Base-by-base conservation (phyloP, 129 eudicot species). In the Apium graveolens region DNA sequence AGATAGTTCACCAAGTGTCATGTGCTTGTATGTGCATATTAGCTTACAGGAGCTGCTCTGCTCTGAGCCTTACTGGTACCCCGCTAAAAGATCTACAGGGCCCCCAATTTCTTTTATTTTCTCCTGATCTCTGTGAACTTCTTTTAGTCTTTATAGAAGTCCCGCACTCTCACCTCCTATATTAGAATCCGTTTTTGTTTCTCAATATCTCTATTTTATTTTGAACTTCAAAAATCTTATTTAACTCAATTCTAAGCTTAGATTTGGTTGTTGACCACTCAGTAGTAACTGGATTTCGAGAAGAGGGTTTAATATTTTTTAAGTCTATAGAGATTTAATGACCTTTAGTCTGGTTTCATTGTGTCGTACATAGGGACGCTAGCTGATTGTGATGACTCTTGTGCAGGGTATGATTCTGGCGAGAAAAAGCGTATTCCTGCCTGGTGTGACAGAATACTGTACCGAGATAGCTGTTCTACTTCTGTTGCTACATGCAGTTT, bases 361-460 rank as follows among this genome's bases (percentile, higher is more conserved):
- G 69, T 38, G 70, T 77, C 46, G 11, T 35, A 77, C 42, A 18
- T 60, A n/a, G 38, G 45, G 41, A 57, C 34, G 31, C 17, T 72
- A 31, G 31, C 49, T 80, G 84, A 49, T 51, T 63, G 35, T 11
- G 12, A 1, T 74, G 4, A n/a, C 46, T 29, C 46, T 80, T 75
- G 68, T 53, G 48, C 74, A 95, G 98, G 98, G 51, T 95, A 95
- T 88, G 98, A 91, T 82, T 90, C 98, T 68, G 97, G 98, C 46
- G 98, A 95, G 84, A 95, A 95, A 81, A 95, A 87, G 75, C 97
- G 97, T 6, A 89, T 95, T 85, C 98, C 98, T 83, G 98, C 98
- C 74, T 95, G 98, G 98, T 95, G 98, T 75, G 98, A 95, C 80
- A 87, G 98, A 78, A 86, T 95, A 43, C 74, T 95, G 55, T 95